Percentiles rank a stretch among this genome's conserved stretches.
Evolutionary conservation across 164 flowering plant genomes (phyloP).

Genomic region (Vitis riparia): DNA sequence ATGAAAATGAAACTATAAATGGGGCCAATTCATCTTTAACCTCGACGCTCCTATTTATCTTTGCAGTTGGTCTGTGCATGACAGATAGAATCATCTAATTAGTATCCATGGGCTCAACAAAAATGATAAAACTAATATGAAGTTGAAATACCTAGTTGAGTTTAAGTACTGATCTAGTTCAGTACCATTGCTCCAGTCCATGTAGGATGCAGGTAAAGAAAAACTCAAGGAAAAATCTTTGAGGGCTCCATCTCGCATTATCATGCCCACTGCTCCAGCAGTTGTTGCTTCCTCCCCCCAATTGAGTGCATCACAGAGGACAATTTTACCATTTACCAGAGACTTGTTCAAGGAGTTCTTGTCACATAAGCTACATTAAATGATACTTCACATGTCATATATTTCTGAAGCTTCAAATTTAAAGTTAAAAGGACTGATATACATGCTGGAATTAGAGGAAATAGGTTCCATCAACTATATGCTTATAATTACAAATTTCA

Average conservation of each 20-base stretch:
- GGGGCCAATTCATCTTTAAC: conserved; percentile 33
- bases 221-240: conserved; percentile 33
- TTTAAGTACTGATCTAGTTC: conserved; percentile 25
- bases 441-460: no score
- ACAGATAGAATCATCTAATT: no score
- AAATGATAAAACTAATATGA: not conserved
- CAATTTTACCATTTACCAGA: conserved; percentile 48
- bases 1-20: conserved; percentile 38
- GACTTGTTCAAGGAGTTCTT: conserved; percentile 25
- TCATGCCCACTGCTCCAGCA: conserved; percentile 43
- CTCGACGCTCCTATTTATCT: conserved; percentile 26
- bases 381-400: not conserved
- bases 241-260: conserved; percentile 22
- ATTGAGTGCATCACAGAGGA: conserved; percentile 37
- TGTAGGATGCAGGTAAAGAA: conserved; percentile 36
- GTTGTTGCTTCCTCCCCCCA: not conserved
- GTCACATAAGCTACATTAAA: conserved; percentile 31
- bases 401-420: not conserved
- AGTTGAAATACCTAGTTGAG: conserved; percentile 31
- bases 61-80: conserved; percentile 26
- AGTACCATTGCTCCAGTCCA: conserved; percentile 29
- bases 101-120: no score
- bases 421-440: no score
- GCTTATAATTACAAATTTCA: no score
- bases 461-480: no score